Evolutionary conservation across 1,284 basidiomycete genomes (phyloP).

Genomic region (Flammula alnicola): DNA sequence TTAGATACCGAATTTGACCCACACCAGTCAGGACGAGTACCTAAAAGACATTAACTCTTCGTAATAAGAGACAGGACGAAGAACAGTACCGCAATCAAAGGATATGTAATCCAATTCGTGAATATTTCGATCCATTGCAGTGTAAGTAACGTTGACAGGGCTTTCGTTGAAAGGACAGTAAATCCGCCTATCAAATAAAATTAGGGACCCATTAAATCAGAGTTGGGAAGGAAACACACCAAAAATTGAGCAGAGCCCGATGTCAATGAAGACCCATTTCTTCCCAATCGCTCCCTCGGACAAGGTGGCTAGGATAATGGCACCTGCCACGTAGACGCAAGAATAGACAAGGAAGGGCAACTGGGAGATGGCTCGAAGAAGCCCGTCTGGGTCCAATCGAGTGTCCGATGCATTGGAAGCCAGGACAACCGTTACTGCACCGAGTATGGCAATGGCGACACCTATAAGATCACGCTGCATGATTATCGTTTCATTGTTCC

Average conservation of each 20-base stretch:
- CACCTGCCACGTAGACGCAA: slow-evolving; percentile 59
- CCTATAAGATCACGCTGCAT: slow-evolving; percentile 83
- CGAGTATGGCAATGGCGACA: slow-evolving; percentile 80
- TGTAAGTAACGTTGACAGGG: slow-evolving; percentile 84
- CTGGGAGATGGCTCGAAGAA: slow-evolving; percentile 73
- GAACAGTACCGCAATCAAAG: slow-evolving; percentile 58
- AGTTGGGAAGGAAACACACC: slow-evolving; percentile 47
- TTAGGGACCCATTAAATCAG: neutral
- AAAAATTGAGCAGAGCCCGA: slow-evolving; percentile 88
- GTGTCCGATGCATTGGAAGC: slow-evolving; percentile 74
- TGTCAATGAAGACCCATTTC: slow-evolving; percentile 81
- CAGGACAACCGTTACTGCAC: slow-evolving; percentile 91
- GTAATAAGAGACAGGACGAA: neutral
- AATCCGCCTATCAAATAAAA: slow-evolving; percentile 71
- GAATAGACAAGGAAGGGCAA: slow-evolving; percentile 80
- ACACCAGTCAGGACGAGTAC: slow-evolving; percentile 82
- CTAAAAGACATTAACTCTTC: slow-evolving; percentile 37
- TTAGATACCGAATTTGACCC: slow-evolving; percentile 91
- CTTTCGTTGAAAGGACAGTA: slow-evolving; percentile 94
- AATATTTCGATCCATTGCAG: slow-evolving; percentile 78
- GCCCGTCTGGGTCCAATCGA: slow-evolving; percentile 70
- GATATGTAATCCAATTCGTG: slow-evolving; percentile 80
- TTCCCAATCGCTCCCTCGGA: slow-evolving; percentile 66
- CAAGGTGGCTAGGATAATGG: slow-evolving; percentile 62
- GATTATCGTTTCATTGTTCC: slow-evolving; percentile 1